Percentiles rank a stretch among this genome's conserved stretches.
These are phyloP conservation scores for Trichophyton mentagrophytes DNA, from an alignment of 2,329 filamentous ascomycete genomes.

Conservation along the genomic window DNA sequence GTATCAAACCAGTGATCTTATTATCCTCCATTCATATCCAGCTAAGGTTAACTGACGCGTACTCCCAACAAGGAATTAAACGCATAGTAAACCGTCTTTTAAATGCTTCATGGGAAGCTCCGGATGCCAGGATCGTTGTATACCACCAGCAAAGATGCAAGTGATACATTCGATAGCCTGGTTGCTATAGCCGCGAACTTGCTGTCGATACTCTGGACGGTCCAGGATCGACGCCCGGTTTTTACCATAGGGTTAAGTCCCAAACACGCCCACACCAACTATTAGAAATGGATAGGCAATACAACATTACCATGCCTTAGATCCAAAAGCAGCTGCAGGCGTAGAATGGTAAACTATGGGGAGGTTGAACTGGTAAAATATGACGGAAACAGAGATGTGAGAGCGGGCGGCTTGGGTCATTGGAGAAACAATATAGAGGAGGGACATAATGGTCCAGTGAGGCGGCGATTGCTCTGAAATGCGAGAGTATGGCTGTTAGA, in stretches of 20 bases:
- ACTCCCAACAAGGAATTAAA: slow-evolving; percentile 28
- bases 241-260: slow-evolving; percentile 14
- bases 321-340: slow-evolving; percentile 37
- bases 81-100: slow-evolving; percentile 37
- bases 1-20: slow-evolving; percentile 43
- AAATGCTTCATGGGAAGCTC: slow-evolving; percentile 26
- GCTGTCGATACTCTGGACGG: slow-evolving; percentile 22
- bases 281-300: slow-evolving; percentile 43
- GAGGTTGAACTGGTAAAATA: slow-evolving; percentile 44
- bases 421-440: slow-evolving; percentile 7
- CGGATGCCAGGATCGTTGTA: slow-evolving; percentile 34
- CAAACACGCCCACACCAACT: neutral
- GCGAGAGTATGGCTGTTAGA: neutral
- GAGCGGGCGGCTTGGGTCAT: neutral
- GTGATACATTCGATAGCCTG: slow-evolving; percentile 53
- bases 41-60: slow-evolving; percentile 43
- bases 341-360: slow-evolving; percentile 55
- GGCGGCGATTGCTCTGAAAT: neutral
- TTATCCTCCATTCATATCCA: slow-evolving; percentile 49
- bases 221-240: neutral
- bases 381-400: neutral
- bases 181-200: slow-evolving; percentile 61
- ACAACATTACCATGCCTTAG: slow-evolving; percentile 40
- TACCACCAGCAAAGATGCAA: slow-evolving; percentile 20
- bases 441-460: neutral